Percentiles rank a stretch among this genome's conserved stretches.
Conservation (phyloP, 345 rosid species). For the Gossypium anomalum region DNA sequence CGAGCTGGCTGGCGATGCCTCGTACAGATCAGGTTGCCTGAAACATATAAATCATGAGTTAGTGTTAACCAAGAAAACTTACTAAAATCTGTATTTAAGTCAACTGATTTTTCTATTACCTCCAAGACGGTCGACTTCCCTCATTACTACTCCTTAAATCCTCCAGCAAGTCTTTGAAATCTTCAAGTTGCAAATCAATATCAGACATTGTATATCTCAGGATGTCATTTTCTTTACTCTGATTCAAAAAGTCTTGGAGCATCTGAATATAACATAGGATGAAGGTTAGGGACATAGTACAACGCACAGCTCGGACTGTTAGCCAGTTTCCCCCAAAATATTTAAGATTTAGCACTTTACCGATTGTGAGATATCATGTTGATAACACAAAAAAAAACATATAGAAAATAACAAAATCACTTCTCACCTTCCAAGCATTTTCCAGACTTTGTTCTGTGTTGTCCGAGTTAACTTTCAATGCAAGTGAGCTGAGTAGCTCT, state of each 20-base stretch:
- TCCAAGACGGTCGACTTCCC: constrained; percentile 68
- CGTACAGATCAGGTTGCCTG: constrained; percentile 77
- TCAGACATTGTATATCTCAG: constrained; percentile 49
- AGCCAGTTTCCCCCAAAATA: not conserved
- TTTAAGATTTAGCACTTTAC: not conserved
- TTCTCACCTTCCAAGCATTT: constrained; percentile 89
- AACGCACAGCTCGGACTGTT: not conserved
- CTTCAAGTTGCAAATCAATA: constrained; percentile 62
- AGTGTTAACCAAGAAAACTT: constrained; percentile 17
- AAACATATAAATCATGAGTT: constrained; percentile 20
- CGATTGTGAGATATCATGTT: not conserved
- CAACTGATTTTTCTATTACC: constrained; percentile 37
- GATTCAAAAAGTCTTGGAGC: constrained; percentile 69
- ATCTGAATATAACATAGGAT: constrained; percentile 41
- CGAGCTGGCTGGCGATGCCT: constrained; percentile 84
- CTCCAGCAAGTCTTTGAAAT: constrained; percentile 62
- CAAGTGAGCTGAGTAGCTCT: constrained; percentile 78
- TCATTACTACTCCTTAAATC: constrained; percentile 54
- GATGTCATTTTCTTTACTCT: constrained; percentile 57
- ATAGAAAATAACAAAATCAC: constrained; percentile 2
- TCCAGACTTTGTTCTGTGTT: constrained; percentile 82
- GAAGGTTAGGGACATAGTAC: constrained; percentile 11
- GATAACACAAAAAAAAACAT: not conserved
- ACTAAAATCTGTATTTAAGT: constrained; percentile 1
- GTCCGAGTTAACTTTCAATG: constrained; percentile 65